These are phyloP conservation scores for Gossypium arboreum DNA, from an alignment of 345 rosid genomes.

Conservation along the genomic window DNA sequence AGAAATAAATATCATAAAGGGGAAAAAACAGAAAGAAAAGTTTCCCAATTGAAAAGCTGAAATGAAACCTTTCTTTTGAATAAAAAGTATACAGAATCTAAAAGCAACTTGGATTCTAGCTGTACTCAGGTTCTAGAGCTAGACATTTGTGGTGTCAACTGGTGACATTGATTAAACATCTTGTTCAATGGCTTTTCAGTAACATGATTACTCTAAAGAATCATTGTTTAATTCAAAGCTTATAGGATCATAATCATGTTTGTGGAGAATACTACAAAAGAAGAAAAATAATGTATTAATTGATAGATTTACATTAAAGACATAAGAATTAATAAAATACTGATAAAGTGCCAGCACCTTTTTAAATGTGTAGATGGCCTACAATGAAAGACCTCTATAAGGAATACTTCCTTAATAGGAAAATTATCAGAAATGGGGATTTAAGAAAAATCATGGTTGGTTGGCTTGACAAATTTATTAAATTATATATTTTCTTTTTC, in stretches of 20 bases:
- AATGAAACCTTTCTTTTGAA: constrained; percentile 29
- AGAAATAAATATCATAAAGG: background rate
- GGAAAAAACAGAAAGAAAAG: constrained; percentile 1
- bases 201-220: constrained; percentile 32
- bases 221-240: constrained; percentile 21
- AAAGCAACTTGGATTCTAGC: constrained; percentile 36
- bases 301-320: background rate
- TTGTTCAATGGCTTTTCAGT: constrained; percentile 30
- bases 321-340: background rate
- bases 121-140: constrained; percentile 24
- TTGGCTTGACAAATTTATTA: constrained; percentile 5
- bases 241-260: constrained; percentile 31
- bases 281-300: background rate
- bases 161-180: constrained; percentile 26
- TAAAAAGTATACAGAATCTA: constrained; percentile 26
- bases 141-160: constrained; percentile 33
- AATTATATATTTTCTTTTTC: background rate
- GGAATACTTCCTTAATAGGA: constrained; percentile 44
- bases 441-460: constrained; percentile 19
- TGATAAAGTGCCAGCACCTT: constrained; percentile 23
- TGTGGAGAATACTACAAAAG: constrained; percentile 19
- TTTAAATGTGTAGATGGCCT: constrained; percentile 31
- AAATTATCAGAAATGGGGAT: constrained; percentile 10
- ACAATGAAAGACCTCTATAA: constrained; percentile 15
- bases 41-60: constrained; percentile 23